Conservation (phyloP, 805 yeast genomes). For the Starmerella geochares region DNA sequence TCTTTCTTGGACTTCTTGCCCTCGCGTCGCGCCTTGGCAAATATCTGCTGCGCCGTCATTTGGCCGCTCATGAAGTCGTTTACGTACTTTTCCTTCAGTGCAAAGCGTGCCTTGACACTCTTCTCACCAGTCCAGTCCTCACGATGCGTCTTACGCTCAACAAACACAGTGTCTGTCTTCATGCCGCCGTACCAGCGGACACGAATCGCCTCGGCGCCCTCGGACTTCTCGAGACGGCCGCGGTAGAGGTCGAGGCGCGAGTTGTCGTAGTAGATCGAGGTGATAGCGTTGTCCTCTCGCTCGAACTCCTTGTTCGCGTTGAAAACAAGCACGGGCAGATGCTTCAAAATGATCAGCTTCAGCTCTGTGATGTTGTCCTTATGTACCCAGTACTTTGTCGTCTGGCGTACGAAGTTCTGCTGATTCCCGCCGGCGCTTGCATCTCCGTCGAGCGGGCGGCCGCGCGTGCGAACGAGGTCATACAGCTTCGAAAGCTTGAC, state of each 20-base stretch:
- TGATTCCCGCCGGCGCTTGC: conserved; percentile 96
- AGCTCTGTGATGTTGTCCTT: conserved; percentile 96
- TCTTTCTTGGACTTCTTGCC: conserved; percentile 81
- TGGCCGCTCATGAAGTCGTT: conserved; percentile 75
- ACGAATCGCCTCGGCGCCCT: conserved; percentile 98
- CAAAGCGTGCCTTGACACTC: conserved; percentile 95
- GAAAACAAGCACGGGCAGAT: conserved; percentile 92
- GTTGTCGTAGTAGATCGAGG: conserved; percentile 93
- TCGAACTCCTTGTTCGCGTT: conserved; percentile 94
- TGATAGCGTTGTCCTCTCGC: conserved; percentile 86
- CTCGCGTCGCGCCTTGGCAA: conserved; percentile 84
- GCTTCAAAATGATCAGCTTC: conserved; percentile 83
- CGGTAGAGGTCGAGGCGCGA: conserved; percentile 79
- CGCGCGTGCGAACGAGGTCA: conserved; percentile 89
- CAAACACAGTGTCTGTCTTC: conserved; percentile 83
- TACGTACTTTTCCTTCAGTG: conserved; percentile 80
- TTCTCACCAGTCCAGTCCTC: conserved; percentile 99
- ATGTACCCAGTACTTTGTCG: conserved; percentile 98
- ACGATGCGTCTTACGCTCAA: conserved; percentile 95
- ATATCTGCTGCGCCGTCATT: conserved; percentile 78
- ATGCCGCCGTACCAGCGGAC: conserved; percentile 99
- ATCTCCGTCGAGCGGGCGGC: conserved; percentile 91
- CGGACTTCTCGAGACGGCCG: conserved; percentile 90
- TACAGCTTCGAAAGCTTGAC: conserved; percentile 82
- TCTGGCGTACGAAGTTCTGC: conserved; percentile 96